These are phyloP conservation scores for Knufia petricola DNA, from an alignment of 2,329 filamentous ascomycete species.

Conservation along the genomic window DNA sequence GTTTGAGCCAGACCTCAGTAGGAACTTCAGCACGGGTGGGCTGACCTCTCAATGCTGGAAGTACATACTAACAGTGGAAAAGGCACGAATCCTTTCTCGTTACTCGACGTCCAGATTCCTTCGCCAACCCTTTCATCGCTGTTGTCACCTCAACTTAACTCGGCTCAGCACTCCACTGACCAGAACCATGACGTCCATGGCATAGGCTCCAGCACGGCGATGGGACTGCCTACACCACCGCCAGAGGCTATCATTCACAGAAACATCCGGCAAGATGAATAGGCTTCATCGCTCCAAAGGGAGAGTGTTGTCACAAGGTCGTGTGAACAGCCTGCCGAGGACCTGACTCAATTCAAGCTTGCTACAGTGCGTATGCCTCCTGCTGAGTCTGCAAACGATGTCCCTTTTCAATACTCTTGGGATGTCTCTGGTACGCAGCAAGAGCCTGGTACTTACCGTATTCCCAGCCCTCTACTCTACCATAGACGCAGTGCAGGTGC, in stretches of 20 bases:
- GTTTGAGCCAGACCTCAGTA: neutral
- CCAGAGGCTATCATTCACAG: neutral
- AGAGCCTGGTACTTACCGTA: conserved; percentile 2
- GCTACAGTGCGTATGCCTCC: neutral
- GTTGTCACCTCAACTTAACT: neutral
- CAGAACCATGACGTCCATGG: neutral
- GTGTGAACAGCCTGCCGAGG: neutral
- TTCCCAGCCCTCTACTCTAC: conserved; percentile 20
- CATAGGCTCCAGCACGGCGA: neutral
- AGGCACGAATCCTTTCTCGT: neutral
- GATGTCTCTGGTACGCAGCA: neutral
- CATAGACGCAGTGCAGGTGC: conserved; percentile 6
- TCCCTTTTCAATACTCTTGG: neutral
- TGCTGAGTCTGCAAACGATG: neutral
- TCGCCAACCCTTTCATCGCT: neutral
- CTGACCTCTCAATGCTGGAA: neutral
- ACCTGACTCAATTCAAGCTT: neutral
- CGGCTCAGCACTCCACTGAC: neutral
- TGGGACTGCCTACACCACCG: neutral
- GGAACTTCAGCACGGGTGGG: too few relatives aligned
- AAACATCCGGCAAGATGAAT: neutral
- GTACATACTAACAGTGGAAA: neutral
- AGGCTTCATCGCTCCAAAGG: conserved; percentile 2
- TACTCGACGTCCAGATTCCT: neutral
- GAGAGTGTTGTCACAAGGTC: neutral